A percentile compares a stretch with the other conserved stretches of the same genome.
phyloP scores from a whole-genome alignment of 116 monocot genomes.

The Zostera marina region DNA sequence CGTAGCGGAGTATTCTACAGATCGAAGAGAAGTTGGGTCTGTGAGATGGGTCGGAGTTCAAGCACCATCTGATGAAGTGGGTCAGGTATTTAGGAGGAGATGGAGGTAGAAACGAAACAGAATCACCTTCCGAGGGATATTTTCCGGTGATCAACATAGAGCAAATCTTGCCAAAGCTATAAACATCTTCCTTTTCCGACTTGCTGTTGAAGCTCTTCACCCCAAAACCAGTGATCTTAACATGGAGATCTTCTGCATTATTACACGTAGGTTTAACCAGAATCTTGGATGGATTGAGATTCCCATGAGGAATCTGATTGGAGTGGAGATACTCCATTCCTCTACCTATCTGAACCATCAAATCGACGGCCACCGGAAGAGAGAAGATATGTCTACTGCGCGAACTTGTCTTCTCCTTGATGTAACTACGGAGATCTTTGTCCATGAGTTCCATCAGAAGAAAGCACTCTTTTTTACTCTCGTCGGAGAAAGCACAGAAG shows the following conservation, averaged over 20 bases:
- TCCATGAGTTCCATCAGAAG: conserved; percentile 62
- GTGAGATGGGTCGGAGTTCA: conserved; percentile 31
- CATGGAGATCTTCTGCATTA: conserved; percentile 13
- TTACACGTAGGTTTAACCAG: conserved; percentile 18
- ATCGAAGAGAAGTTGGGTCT: conserved; percentile 38
- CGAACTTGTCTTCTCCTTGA: conserved; percentile 30
- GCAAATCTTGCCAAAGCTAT: conserved; percentile 63
- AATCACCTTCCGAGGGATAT: conserved; percentile 49
- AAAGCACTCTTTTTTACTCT: conserved; percentile 42
- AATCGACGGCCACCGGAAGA: conserved; percentile 32
- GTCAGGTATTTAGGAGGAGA: conserved; percentile 32
- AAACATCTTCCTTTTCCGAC: conserved; percentile 58
- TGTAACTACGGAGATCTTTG: conserved; percentile 28
- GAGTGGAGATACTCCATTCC: conserved; percentile 78
- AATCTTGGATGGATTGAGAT: conserved; percentile 44
- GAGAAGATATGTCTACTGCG: conserved; percentile 36
- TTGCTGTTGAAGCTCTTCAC: conserved; percentile 9
- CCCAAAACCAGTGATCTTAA: conserved; percentile 30
- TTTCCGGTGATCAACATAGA: conserved; percentile 58
- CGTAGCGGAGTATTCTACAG: conserved; percentile 42
- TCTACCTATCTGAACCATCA: conserved; percentile 61
- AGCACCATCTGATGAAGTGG: conserved; percentile 38
- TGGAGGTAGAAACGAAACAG: conserved; percentile 43
- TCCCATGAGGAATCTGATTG: conserved; percentile 36
- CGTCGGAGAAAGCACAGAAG: conserved; percentile 39